A percentile compares a stretch with the other conserved stretches of the same genome.
Conservation (phyloP, 352 stramenopile species). For the Pythium phragmiticola region DNA sequence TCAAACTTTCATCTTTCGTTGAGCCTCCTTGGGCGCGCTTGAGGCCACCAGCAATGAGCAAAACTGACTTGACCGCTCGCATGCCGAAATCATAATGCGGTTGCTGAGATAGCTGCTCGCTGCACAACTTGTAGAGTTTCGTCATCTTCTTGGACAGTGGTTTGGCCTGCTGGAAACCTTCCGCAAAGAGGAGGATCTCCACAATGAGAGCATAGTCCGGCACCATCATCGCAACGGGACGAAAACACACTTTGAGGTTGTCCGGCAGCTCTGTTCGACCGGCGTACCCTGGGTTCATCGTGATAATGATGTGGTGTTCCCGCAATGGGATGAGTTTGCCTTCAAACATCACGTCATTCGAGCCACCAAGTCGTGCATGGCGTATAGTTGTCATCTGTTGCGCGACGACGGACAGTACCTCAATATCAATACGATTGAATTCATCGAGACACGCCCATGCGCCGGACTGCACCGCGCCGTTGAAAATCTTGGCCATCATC, state of each 20-base stretch:
- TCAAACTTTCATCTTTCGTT: conserved; percentile 47
- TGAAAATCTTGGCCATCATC: conserved; percentile 87
- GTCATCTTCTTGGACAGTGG: conserved; percentile 66
- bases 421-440: conserved; percentile 90
- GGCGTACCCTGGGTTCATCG: conserved; percentile 86
- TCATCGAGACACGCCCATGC: conserved; percentile 88
- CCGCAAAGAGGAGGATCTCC: conserved; percentile 82
- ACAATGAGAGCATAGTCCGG: conserved; percentile 83
- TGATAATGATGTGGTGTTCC: conserved; percentile 85
- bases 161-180: conserved; percentile 73
- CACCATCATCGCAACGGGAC: conserved; percentile 88
- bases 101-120: conserved; percentile 83
- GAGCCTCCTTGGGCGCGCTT: conserved; percentile 36
- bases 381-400: conserved; percentile 81
- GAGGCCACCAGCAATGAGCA: conserved; percentile 73
- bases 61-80: conserved; percentile 78
- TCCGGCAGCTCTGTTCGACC: conserved; percentile 82
- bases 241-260: conserved; percentile 84
- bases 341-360: conserved; percentile 51
- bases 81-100: conserved; percentile 90
- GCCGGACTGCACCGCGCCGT: conserved; percentile 73
- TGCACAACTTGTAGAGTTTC: conserved; percentile 82
- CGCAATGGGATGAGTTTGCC: conserved; percentile 49
- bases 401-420: conserved; percentile 86
- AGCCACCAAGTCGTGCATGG: conserved; percentile 40